Evolutionary conservation across 2,329 filamentous ascomycete genomes (phyloP), one percentile per base, ranked within the genome.

Genomic region (Elsinoe fawcettii): DNA sequence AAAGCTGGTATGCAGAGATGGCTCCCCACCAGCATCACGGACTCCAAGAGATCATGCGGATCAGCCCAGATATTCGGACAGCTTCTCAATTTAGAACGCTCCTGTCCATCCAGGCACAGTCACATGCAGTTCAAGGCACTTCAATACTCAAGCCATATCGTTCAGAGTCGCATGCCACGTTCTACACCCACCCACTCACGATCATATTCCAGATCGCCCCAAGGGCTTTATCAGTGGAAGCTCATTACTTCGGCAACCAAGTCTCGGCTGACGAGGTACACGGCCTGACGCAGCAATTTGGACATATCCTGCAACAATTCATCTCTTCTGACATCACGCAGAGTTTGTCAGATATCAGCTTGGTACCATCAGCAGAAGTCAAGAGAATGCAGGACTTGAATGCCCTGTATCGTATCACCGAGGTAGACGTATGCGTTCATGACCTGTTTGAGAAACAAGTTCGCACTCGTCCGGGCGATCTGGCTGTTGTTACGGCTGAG

Each of bases 61-160:
- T 71, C 7, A 68, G 63, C 37, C 61, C 65, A 1, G 73, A 77
- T 58, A 68, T 72, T 0, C 69, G 71, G 1, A 61, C 69, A n/a
- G 73, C 71, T 39, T 77, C 75, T 60, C 69, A 75, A 18, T 75
- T 77, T 64, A 71, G 75, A 51, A 78, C 75, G 56, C 62, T 77
- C 4, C 66, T 78, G 2, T 73, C 74, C 1, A 75, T 78, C 18
- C 65, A 65, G 12, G 62, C 65, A n/a, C 66, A 64, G 2, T 66
- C 66, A 55, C 63, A 67, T 55, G 66, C 69, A 51, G 60, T 64
- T 1, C 62, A 67, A 12, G 64, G 64, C 23, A 62, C 62, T 11
- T 57, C 70, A 60, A 66, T 41, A 65, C 68, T 55, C 62, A 69
- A 47, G 67, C 66, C 55, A 65, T 64, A 32, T 7, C 46, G 46